Evolutionary conservation across 352 stramenopile species (phyloP), one percentile per base, ranked within the genome.

Genomic region (Phytophthora quininea): DNA sequence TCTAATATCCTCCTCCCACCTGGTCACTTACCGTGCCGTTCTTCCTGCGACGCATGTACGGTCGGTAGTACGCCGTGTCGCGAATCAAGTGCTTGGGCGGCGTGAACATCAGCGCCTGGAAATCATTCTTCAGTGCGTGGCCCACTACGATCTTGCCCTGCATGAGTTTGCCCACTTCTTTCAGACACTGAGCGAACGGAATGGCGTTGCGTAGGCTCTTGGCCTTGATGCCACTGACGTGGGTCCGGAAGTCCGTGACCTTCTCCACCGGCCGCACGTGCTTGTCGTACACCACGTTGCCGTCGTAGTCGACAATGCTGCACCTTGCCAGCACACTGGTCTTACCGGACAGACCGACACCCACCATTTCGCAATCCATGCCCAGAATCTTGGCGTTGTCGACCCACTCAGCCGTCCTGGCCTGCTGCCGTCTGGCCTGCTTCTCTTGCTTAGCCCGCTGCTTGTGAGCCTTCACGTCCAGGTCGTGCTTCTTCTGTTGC

Each of bases 291-390:
- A 96, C 58, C 57, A 96, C 85, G 19, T 82, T 77, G 55, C 88
- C 88, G 11, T 96, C 73, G 57, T 89, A 96, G 70, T 94, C 84
- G 35, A 96, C 86, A 49, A 96, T 91, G 80, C 86, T 95, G 74
- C 88, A 96, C n/a, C 88, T 83, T 27, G 88, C 88, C 24, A 96
- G 64, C 37, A 92, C 88, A 46, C 87, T 95, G 29, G 81, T 87
- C 60, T 89, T 91, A 30, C 88, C 88, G 2, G 80, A 88, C 14
- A 90, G 62, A 0, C 88, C 88, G 3, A 96, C 88, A 35, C 88
- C 88, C 7, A 96, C 88, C 88, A 96, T 96, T 69, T 96, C 88
- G 66, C 88, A 96, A 84, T 96, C 88, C 85, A 96, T 95, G n/a
- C 71, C 88, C 24, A 95, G 67, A 58, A 96, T 92, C 7, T 62